phyloP scores from a whole-genome alignment of 352 stramenopile genomes.

The Albugo laibachii region DNA sequence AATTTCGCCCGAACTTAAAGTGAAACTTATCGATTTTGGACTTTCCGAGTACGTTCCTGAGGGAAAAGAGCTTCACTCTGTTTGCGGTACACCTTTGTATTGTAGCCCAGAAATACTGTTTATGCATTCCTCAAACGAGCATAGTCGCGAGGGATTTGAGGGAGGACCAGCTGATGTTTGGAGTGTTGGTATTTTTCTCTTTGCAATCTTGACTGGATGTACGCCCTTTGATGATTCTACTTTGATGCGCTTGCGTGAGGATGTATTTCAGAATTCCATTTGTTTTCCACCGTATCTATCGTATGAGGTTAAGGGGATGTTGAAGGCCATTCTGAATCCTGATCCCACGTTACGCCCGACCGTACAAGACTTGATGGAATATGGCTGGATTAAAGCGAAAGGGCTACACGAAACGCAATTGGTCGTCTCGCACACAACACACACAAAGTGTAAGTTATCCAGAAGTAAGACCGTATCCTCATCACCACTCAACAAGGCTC shows the following conservation, averaged over 20 bases:
- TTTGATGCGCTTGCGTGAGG: conserved; percentile 32
- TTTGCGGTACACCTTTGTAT: conserved; percentile 66
- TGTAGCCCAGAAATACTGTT: conserved; percentile 66
- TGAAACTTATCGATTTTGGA: conserved; percentile 94
- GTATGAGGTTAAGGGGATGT: conserved; percentile 31
- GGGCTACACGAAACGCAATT: conserved; percentile 3
- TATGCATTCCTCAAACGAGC: conserved; percentile 15
- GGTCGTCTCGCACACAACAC: background rate
- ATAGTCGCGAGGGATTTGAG: conserved; percentile 20
- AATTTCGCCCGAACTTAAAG: conserved; percentile 75
- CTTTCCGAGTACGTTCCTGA: conserved; percentile 74
- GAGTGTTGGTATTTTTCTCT: conserved; percentile 62
- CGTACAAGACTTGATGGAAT: conserved; percentile 31
- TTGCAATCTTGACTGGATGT: conserved; percentile 61
- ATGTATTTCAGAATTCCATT: conserved; percentile 49
- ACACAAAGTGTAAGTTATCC: background rate
- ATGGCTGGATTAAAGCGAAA: conserved; percentile 27
- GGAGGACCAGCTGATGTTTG: conserved; percentile 54
- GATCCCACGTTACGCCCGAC: conserved; percentile 38
- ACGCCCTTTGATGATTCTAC: conserved; percentile 63
- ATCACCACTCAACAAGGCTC: too few species aligned
- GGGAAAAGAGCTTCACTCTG: conserved; percentile 31
- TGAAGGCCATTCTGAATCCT: conserved; percentile 42
- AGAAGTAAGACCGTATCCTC: too few species aligned
- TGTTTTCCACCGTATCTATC: conserved; percentile 43